A percentile compares a stretch with the other conserved stretches of the same genome.
Conservation (phyloP, 441 rosid species). For the Corymbia citriodora region DNA sequence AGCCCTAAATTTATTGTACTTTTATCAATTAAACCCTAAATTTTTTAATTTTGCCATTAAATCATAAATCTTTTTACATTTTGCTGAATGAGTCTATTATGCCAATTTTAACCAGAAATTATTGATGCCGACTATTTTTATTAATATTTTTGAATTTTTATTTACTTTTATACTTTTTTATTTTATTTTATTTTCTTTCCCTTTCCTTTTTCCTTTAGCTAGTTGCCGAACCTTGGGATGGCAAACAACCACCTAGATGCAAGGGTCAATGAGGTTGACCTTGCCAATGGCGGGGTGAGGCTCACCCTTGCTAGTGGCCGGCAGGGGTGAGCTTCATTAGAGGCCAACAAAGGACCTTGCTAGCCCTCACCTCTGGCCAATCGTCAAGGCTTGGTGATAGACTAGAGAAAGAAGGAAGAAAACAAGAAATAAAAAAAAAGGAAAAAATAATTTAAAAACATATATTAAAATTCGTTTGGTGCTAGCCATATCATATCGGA, state of each 20-base stretch:
- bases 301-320: accelerated
- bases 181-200: too few relatives aligned
- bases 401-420: not conserved
- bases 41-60: too few relatives aligned
- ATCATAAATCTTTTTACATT: too few relatives aligned
- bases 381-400: accelerated
- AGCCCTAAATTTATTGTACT: too few relatives aligned
- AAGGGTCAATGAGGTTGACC: accelerated
- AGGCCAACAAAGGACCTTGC: not conserved
- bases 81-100: accelerated
- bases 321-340: accelerated
- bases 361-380: too few relatives aligned
- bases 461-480: too few relatives aligned
- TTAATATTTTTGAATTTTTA: too few relatives aligned
- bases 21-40: too few relatives aligned
- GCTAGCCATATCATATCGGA: too few relatives aligned
- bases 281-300: too few relatives aligned
- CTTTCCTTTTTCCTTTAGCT: not conserved
- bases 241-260: not conserved
- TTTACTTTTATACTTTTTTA: accelerated
- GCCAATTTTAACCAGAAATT: too few relatives aligned
- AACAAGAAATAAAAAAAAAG: too few relatives aligned
- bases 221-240: not conserved
- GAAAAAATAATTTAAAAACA: not conserved
- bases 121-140: accelerated